Evolutionary conservation across 345 rosid genomes (phyloP).

Genomic region (Cochlearia excelsa): DNA sequence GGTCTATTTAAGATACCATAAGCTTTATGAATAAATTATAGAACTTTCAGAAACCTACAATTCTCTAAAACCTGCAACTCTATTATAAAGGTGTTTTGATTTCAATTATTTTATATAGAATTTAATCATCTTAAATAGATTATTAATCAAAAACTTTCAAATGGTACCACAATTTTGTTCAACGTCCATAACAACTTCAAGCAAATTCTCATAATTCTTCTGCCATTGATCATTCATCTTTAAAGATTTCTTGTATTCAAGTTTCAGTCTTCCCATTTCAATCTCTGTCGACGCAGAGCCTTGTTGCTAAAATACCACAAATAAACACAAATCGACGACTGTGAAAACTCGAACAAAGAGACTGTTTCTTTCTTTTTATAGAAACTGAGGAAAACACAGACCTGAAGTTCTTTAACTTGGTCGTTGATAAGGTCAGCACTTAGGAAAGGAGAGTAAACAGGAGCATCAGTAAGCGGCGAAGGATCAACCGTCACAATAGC

Average conservation of each 20-base stretch:
- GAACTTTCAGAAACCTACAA: no score
- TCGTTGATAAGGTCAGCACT: slow-evolving; percentile 46
- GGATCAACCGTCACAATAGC: slow-evolving; percentile 43
- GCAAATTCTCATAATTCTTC: slow-evolving; percentile 57
- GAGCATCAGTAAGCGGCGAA: slow-evolving; percentile 28
- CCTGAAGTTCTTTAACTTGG: slow-evolving; percentile 77
- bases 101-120: no score
- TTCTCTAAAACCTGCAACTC: no score
- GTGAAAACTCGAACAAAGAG: neutral
- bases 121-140: slow-evolving; percentile 11
- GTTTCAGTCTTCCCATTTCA: slow-evolving; percentile 62
- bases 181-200: slow-evolving; percentile 54
- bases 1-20: no score
- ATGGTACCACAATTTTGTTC: slow-evolving; percentile 25
- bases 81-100: no score
- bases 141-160: slow-evolving; percentile 1
- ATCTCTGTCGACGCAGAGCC: slow-evolving; percentile 59
- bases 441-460: slow-evolving; percentile 33
- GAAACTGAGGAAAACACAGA: slow-evolving; percentile 29
- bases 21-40: no score
- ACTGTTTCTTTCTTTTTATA: neutral
- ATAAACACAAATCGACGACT: neutral
- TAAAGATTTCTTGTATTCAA: slow-evolving; percentile 37
- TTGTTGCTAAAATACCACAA: slow-evolving; percentile 34
- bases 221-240: slow-evolving; percentile 61